A percentile compares a stretch with the other conserved stretches of the same genome.
phyloP scores from a whole-genome alignment of 2,329 filamentous ascomycete species.

The Ascochyta koolunga region DNA sequence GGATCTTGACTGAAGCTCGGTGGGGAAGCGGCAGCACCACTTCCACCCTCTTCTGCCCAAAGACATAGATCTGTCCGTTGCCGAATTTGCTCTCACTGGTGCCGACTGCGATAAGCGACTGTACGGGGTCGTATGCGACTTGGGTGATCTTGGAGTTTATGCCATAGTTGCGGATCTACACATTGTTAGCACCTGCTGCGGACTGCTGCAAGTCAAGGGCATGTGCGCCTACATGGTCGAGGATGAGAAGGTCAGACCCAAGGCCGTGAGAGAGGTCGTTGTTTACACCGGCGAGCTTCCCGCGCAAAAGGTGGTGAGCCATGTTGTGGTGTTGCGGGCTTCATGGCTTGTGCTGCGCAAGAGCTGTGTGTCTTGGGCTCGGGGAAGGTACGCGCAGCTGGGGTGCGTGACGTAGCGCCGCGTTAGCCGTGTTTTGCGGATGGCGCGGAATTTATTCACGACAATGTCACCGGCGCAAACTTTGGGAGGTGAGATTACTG shows the following conservation, averaged over 20 bases:
- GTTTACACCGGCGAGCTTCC: conserved; percentile 91
- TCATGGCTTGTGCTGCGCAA: conserved; percentile 37
- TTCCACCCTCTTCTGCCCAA: conserved; percentile 81
- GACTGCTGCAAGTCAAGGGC: conserved; percentile 17
- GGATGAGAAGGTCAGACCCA: conserved; percentile 75
- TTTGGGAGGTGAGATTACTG: background rate
- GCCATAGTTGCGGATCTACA: conserved; percentile 52
- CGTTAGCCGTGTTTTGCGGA: conserved; percentile 21
- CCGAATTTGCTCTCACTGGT: conserved; percentile 88
- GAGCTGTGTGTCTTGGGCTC: conserved; percentile 19
- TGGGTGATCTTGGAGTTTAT: conserved; percentile 72
- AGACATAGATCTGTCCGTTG: conserved; percentile 84
- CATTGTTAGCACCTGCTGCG: conserved; percentile 24
- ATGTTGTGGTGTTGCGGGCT: conserved; percentile 56
- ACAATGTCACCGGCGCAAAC: background rate
- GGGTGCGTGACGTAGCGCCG: conserved; percentile 15
- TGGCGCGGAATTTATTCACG: conserved; percentile 11
- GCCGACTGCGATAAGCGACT: conserved; percentile 90
- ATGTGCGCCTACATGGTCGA: conserved; percentile 71
- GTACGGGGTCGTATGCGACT: conserved; percentile 89
- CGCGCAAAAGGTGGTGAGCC: conserved; percentile 84
- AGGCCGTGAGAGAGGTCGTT: conserved; percentile 88
- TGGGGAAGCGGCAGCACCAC: conserved; percentile 74
- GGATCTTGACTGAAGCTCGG: conserved; percentile 73
- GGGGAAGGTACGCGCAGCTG: conserved; percentile 9